Conservation (phyloP, 768 basidiomycete genomes). For the Cyclocybe cylindracea region DNA sequence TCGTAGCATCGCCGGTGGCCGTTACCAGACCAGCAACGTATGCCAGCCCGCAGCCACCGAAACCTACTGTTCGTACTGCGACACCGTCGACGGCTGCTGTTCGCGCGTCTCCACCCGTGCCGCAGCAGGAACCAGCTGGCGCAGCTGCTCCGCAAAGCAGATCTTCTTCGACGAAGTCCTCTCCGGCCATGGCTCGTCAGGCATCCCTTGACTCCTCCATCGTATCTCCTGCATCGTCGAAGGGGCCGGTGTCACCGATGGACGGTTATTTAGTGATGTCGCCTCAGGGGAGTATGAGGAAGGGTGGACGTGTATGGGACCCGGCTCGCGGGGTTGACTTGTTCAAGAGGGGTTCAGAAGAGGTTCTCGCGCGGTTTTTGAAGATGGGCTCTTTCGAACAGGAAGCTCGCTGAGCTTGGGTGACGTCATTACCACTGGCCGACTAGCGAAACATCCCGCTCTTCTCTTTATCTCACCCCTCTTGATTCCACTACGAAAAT, state of each 20-base stretch:
- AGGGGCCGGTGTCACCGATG: constrained; percentile 51
- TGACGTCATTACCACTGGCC: neutral
- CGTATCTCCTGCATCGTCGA: constrained; percentile 56
- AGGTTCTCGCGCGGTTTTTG: constrained; percentile 82
- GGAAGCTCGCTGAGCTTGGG: constrained; percentile 30
- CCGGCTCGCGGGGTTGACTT: constrained; percentile 82
- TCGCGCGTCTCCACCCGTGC: constrained; percentile 5
- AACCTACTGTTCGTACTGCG: constrained; percentile 13
- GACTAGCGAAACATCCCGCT: too few species aligned
- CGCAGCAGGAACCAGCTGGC: constrained; percentile 1
- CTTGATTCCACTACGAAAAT: too few species aligned
- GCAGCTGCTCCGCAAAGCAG: constrained; percentile 5
- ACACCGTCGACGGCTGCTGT: constrained; percentile 13
- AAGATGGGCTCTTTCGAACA: constrained; percentile 76
- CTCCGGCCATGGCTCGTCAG: constrained; percentile 34
- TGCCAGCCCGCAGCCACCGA: constrained; percentile 7
- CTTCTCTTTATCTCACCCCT: too few species aligned
- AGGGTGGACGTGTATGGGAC: constrained; percentile 76
- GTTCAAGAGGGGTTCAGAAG: constrained; percentile 87
- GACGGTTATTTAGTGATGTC: constrained; percentile 34
- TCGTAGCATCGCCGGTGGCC: constrained; percentile 19
- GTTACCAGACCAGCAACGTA: neutral
- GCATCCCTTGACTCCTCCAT: constrained; percentile 52
- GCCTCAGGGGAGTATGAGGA: constrained; percentile 28
- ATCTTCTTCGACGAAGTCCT: constrained; percentile 14